A percentile compares a stretch with the other conserved stretches of the same genome.
These are phyloP conservation scores for Cercospora brassicicola DNA, from an alignment of 2,329 filamentous ascomycete genomes.

Conservation along the genomic window DNA sequence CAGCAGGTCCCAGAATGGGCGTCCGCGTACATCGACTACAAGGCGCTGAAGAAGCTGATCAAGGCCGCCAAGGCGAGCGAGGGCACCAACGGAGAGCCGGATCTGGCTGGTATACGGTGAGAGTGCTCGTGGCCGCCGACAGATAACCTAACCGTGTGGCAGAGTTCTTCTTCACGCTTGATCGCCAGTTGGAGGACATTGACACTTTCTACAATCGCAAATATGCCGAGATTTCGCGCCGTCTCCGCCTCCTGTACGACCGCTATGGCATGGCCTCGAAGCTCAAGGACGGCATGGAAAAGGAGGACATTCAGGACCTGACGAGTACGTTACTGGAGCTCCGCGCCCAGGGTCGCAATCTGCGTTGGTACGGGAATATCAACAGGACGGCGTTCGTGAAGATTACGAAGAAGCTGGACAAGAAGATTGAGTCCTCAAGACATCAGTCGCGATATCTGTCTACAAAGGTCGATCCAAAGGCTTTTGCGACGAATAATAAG, in stretches of 20 bases:
- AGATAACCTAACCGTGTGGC: constrained; percentile 36
- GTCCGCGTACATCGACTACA: constrained; percentile 82
- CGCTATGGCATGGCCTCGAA: constrained; percentile 77
- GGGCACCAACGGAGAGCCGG: constrained; percentile 67
- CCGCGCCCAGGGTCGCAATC: constrained; percentile 79
- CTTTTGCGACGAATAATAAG: constrained; percentile 75
- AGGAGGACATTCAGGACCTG: constrained; percentile 87
- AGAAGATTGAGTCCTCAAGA: constrained; percentile 72
- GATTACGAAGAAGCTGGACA: constrained; percentile 98
- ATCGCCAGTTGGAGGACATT: constrained; percentile 95
- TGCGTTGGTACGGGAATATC: constrained; percentile 97
- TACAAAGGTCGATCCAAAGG: constrained; percentile 83
- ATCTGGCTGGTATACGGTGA: constrained; percentile 77
- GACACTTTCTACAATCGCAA: constrained; percentile 97
- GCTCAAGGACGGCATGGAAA: constrained; percentile 70
- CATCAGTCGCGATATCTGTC: constrained; percentile 84
- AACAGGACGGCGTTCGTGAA: constrained; percentile 94
- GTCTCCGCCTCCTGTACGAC: constrained; percentile 81
- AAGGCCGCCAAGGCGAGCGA: constrained; percentile 66
- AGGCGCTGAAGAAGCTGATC: constrained; percentile 90
- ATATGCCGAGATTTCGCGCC: constrained; percentile 77
- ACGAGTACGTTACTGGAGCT: constrained; percentile 88
- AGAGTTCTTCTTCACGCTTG: constrained; percentile 97
- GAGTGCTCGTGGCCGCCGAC: constrained; percentile 21
- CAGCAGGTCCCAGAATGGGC: constrained; percentile 89